Base-by-base conservation (phyloP, 805 yeast genomes). In the Danielozyma ontarioensis region DNA sequence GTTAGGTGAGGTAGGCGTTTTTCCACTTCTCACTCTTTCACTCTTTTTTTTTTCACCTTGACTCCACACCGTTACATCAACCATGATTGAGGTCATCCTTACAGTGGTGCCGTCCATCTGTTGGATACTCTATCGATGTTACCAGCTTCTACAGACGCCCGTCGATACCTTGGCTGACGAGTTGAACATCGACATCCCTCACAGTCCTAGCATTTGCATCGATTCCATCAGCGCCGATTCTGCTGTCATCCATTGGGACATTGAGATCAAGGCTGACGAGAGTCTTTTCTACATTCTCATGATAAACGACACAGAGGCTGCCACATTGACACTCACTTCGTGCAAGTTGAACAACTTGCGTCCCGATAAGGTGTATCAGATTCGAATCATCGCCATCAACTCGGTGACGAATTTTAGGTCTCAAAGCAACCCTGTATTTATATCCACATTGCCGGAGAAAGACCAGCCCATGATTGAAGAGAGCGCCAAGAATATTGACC, bases 221-320 rank as follows among this genome's bases (percentile, higher is more conserved):
- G 83, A 76, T 45, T 66, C 69, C 42, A 68, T 78, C 30, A 64
- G 72, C 4, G 53, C 59, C 23, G 46, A 56, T 6, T 55, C 72
- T 17, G 70, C 75, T 25, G 66, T 64, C 17, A 37, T 78, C 21
- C 83, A 76, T 45, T 78, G 84, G 82, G 79, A 73, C 56, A 51
- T 62, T 15, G 57, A 57, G 36, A 35, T 44, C 10, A 40, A 41
- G 25, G 35, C 36, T 13, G 57, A 55, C 23, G 69, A 64, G 34
- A 52, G 45, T 34, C 38, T 66, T 31, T 51, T 54, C 39, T 66
- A 54, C 35, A 47, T 57, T 12, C 36, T 66, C 13, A 34, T 62
- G 24, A 53, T 66, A 27, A 65, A 66, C 34, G 55, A 57, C 29
- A 37, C 41, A 14, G 68, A 62, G 32, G 64, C 53, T 3, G 66